phyloP scores from a whole-genome alignment of 176 grass and related monocot species.

The Urochloa ruziziensis region DNA sequence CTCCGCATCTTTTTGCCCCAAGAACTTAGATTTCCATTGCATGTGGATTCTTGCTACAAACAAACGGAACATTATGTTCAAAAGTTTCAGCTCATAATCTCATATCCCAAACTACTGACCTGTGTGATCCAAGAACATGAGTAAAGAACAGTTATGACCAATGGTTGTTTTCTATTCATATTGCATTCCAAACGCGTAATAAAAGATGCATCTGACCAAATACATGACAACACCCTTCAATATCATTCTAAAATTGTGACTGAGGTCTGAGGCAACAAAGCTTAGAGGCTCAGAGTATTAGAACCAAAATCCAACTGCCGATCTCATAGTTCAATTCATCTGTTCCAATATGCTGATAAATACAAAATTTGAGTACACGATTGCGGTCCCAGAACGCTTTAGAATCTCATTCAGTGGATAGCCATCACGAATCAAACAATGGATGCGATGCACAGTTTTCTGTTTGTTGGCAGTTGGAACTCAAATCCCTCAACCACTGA shows the following conservation, averaged over 20 bases:
- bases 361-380: too few relatives aligned
- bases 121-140: background rate
- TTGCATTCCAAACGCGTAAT: background rate
- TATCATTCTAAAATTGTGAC: background rate
- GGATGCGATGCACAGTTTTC: background rate
- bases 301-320: too few relatives aligned
- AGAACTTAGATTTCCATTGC: background rate
- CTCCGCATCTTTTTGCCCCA: conserved; percentile 4
- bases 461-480: background rate
- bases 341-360: too few relatives aligned
- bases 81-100: background rate
- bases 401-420: too few relatives aligned
- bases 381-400: too few relatives aligned
- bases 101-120: background rate
- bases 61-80: background rate
- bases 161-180: background rate
- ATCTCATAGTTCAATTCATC: too few relatives aligned
- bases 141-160: background rate
- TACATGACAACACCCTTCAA: background rate
- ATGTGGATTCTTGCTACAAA: background rate
- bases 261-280: background rate
- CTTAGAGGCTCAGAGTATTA: too few relatives aligned
- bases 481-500: background rate
- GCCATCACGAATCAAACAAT: too few relatives aligned
- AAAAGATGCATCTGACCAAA: background rate